These are phyloP conservation scores for Antitrichia curtipendula DNA, from an alignment of 225 moss, liverwort and hornwort species.

Conservation along the genomic window DNA sequence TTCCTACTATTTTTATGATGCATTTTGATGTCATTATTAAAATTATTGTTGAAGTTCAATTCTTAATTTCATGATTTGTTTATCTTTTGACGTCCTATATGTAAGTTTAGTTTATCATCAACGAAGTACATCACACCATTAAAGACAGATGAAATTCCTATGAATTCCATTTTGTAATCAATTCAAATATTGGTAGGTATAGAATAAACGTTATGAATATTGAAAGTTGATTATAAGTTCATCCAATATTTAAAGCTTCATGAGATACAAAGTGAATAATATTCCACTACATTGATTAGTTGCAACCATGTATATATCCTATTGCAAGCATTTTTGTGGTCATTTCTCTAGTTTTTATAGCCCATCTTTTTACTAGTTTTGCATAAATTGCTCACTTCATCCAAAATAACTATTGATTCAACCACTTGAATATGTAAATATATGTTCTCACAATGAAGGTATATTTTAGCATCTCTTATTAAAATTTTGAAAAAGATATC, in stretches of 20 bases:
- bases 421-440: not conserved
- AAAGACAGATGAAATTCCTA: not conserved
- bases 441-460: not conserved
- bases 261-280: not conserved
- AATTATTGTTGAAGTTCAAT: not conserved
- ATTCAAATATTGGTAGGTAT: not conserved
- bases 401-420: not conserved
- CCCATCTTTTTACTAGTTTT: not conserved
- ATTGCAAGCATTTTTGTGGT: rapidly evolving
- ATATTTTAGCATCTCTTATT: not conserved
- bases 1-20: not conserved
- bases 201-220: not conserved
- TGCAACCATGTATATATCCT: not conserved
- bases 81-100: not conserved
- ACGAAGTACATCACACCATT: rapidly evolving
- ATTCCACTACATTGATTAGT: not conserved
- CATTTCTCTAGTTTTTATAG: not conserved
- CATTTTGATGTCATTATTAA: not conserved
- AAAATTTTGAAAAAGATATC: not conserved
- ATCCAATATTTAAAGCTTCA: not conserved
- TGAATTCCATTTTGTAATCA: not conserved
- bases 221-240: not conserved
- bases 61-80: not conserved
- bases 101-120: not conserved
- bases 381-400: rapidly evolving